Base-by-base conservation (phyloP, 805 yeast genomes). In the Candida peoriensis region DNA sequence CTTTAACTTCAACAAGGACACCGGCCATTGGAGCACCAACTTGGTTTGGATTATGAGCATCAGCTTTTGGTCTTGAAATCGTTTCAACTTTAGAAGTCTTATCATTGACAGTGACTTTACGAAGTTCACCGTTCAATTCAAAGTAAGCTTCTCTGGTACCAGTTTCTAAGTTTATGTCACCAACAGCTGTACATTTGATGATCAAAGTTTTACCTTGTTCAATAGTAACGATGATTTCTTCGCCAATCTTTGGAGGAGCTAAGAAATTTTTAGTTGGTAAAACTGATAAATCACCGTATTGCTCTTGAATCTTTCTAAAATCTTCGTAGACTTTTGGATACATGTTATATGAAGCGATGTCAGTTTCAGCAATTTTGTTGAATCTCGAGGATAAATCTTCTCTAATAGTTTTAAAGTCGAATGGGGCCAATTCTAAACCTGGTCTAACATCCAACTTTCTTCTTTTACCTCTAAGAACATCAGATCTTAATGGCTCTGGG, bases 21-120 rank as follows among this genome's bases (percentile, higher is more conserved):
- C 98, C 98, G 27, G 97, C 95, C 97, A 90, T 90, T 64, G 98
- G 98, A 6, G 98, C 95, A 50, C 97, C 97, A 44, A 93, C 81
- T 50, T 93, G 96, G 56, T 80, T 82, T 41, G 94, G 86, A 61
- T 86, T 84, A 57, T 77, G 80, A 13, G 82, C 70, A 50, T 83
- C 87, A 37, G 97, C 97, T 74, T 90, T 93, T 48, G 90, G 85
- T 59, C 96, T 81, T 21, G 90, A 68, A 42, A 85, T 74, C 30
- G 84, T 75, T 62, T 89, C 96, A 40, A 90, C 78, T 35, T 90
- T 81, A 39, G 89, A 86, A 24, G 76, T 76, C 64, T 81, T 85
- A 67, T 90, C 98, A 46, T 81, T 87, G 44, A 93, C 83, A 24
- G 94, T 74, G 43, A 93, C 95, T 56, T 90, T 89, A 72, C 98